Evolutionary conservation across 345 rosid species (phyloP).

Genomic region (Populus euphratica): DNA sequence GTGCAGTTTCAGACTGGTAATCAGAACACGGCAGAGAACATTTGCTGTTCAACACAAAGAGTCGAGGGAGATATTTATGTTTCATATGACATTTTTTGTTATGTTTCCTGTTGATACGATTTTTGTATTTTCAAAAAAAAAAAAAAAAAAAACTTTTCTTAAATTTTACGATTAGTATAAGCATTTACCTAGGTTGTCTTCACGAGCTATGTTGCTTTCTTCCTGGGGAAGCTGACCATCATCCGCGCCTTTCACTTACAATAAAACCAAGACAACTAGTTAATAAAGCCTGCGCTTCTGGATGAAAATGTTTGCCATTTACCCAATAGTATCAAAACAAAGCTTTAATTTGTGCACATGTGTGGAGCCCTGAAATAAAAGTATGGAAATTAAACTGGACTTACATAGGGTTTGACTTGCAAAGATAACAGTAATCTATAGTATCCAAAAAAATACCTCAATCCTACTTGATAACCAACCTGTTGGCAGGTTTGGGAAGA

Average conservation of each 20-base stretch:
- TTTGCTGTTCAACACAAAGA: background rate
- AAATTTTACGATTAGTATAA: background rate
- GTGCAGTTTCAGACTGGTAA: background rate
- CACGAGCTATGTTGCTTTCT: constrained; percentile 19
- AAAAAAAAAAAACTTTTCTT: no score
- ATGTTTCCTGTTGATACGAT: background rate
- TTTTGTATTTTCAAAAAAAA: no score
- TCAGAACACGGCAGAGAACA: background rate
- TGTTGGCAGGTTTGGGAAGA: constrained; percentile 22
- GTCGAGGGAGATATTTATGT: background rate
- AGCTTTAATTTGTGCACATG: background rate
- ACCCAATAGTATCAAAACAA: background rate
- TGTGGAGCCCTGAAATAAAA: background rate
- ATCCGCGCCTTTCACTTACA: constrained; percentile 21
- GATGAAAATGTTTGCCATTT: background rate
- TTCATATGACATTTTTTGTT: no score
- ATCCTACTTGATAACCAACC: constrained; percentile 19
- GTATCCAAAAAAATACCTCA: background rate
- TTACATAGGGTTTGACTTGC: background rate
- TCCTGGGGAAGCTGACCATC: constrained; percentile 14
- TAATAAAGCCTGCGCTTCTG: background rate
- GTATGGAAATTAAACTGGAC: background rate
- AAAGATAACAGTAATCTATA: background rate
- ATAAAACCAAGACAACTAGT: constrained; percentile 10
- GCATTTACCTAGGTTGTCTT: constrained; percentile 27